These are phyloP conservation scores for Picea abies DNA, from an alignment of 83 land plant genomes.

Conservation along the genomic window DNA sequence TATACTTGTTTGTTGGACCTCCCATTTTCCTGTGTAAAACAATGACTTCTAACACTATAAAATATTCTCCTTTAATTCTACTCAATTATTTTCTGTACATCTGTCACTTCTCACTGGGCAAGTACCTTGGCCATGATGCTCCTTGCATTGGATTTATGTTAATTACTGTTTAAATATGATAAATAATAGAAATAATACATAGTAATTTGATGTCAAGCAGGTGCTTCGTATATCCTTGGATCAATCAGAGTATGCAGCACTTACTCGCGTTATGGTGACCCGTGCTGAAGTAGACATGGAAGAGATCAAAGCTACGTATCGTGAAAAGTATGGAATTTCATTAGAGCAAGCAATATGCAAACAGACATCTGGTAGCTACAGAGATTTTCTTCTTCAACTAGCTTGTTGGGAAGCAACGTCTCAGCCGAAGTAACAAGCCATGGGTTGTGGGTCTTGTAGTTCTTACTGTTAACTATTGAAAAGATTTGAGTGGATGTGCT, in stretches of 20 bases:
- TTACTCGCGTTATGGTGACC: constrained; percentile 41
- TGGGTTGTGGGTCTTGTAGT: neutral
- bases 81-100: too few relatives aligned
- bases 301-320: constrained; percentile 33
- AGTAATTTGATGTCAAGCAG: neutral
- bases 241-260: constrained; percentile 18
- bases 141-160: too few relatives aligned
- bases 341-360: constrained; percentile 20
- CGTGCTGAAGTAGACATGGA: constrained; percentile 52
- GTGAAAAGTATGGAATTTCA: constrained; percentile 33
- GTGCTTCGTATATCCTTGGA: constrained; percentile 10
- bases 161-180: too few relatives aligned
- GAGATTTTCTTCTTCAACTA: constrained; percentile 4
- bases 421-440: neutral
- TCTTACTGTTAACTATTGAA: neutral
- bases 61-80: too few relatives aligned
- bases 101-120: too few relatives aligned
- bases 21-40: too few relatives aligned
- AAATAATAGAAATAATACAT: too few relatives aligned
- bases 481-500: neutral
- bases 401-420: neutral
- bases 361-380: constrained; percentile 7
- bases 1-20: too few relatives aligned
- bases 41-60: too few relatives aligned
- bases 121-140: too few relatives aligned